Evolutionary conservation across 2,329 filamentous ascomycete species (phyloP).

Genomic region (Microcyclospora tardicrescens): DNA sequence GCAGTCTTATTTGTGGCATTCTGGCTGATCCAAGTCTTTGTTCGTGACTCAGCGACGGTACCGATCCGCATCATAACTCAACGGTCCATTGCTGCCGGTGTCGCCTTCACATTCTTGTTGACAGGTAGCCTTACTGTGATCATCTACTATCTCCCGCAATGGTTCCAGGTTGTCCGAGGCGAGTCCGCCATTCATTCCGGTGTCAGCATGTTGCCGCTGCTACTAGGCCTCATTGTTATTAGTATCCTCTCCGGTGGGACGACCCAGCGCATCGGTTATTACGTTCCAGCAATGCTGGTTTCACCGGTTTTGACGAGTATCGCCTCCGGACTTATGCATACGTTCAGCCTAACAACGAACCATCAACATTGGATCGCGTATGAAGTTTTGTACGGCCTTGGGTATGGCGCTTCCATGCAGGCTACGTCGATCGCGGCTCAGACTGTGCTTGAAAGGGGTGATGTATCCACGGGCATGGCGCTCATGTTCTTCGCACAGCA

Average conservation of each 20-base stretch:
- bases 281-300: constrained; percentile 33
- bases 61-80: constrained; percentile 31
- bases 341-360: constrained; percentile 13
- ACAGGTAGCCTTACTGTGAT: constrained; percentile 32
- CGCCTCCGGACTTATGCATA: constrained; percentile 13
- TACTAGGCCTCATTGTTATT: constrained; percentile 28
- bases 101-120: constrained; percentile 27
- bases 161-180: constrained; percentile 36
- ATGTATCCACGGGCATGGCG: constrained; percentile 3
- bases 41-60: constrained; percentile 30
- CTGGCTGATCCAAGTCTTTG: constrained; percentile 27
- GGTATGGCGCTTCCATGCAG: constrained; percentile 19
- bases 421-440: constrained; percentile 19
- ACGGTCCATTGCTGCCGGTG: constrained; percentile 26
- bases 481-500: constrained; percentile 7
- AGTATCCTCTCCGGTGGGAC: constrained; percentile 15
- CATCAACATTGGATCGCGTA: constrained; percentile 21
- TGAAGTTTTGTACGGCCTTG: constrained; percentile 20
- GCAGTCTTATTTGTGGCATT: constrained; percentile 27
- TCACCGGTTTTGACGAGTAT: constrained; percentile 29
- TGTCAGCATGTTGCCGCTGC: constrained; percentile 34
- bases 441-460: constrained; percentile 2
- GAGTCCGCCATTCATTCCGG: constrained; percentile 32
- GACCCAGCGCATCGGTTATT: constrained; percentile 31
- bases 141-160: constrained; percentile 32